A percentile compares a stretch with the other conserved stretches of the same genome.
These are phyloP conservation scores for Diospyros kaki DNA, from an alignment of 148 eudicot species.

Conservation along the genomic window DNA sequence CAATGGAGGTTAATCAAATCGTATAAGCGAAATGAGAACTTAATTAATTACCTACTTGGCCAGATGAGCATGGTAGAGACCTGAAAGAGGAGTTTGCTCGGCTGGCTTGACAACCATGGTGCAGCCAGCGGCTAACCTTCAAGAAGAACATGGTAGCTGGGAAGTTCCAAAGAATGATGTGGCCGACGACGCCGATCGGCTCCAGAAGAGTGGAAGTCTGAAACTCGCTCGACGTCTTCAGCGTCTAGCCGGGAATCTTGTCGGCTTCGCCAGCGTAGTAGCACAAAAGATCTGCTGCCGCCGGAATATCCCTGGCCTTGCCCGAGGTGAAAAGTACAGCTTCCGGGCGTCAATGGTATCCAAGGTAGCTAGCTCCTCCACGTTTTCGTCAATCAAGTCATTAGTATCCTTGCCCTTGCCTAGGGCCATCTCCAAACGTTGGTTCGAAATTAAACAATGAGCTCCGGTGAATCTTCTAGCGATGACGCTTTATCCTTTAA, in stretches of 20 bases:
- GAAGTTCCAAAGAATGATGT: constrained; percentile 84
- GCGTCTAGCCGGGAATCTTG: constrained; percentile 72
- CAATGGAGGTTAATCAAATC: too few species aligned
- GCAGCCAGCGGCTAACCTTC: constrained; percentile 90
- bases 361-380: constrained; percentile 39
- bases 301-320: constrained; percentile 49
- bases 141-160: constrained; percentile 52
- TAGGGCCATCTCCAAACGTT: too few species aligned
- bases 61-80: constrained; percentile 68
- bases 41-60: constrained; percentile 30
- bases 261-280: constrained; percentile 89
- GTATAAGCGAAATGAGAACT: too few species aligned
- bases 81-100: constrained; percentile 81
- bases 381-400: constrained; percentile 41
- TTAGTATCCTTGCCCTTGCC: constrained; percentile 40
- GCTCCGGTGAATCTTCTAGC: too few species aligned
- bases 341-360: constrained; percentile 70
- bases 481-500: too few species aligned
- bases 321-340: constrained; percentile 16
- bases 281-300: constrained; percentile 30
- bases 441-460: too few species aligned
- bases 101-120: constrained; percentile 92
- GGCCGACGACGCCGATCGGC: constrained; percentile 82
- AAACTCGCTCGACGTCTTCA: constrained; percentile 57
- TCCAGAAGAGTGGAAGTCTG: constrained; percentile 83